A percentile compares a stretch with the other conserved stretches of the same genome.
phyloP scores from a whole-genome alignment of 2,329 filamentous ascomycete species.

The Colletotrichum echinochloae region DNA sequence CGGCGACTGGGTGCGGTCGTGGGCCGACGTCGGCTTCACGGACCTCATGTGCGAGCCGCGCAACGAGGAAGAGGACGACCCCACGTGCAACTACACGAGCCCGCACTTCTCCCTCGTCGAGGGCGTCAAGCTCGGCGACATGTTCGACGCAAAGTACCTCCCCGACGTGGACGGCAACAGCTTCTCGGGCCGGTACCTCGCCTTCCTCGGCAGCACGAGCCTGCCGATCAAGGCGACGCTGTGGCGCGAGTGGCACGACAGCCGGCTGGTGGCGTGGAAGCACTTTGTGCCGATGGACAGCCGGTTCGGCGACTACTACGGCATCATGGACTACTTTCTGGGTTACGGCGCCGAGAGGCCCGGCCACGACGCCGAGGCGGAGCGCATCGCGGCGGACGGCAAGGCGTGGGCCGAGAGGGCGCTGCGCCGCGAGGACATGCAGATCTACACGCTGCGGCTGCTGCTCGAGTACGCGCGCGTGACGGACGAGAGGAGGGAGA shows the following conservation, averaged over 20 bases:
- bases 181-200: constrained; percentile 76
- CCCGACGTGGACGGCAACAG: constrained; percentile 83
- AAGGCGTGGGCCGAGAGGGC: constrained; percentile 77
- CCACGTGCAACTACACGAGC: constrained; percentile 62
- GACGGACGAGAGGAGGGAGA: constrained; percentile 62
- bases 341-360: constrained; percentile 62
- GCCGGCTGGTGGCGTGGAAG: constrained; percentile 78
- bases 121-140: constrained; percentile 60
- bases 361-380: constrained; percentile 68
- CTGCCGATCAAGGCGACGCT: constrained; percentile 83
- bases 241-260: constrained; percentile 85
- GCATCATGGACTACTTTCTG: constrained; percentile 80
- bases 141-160: constrained; percentile 75
- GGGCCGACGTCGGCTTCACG: constrained; percentile 65
- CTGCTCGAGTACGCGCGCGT: constrained; percentile 73
- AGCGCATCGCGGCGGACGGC: constrained; percentile 73
- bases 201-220: constrained; percentile 76
- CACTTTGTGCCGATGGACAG: constrained; percentile 87
- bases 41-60: constrained; percentile 63
- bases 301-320: constrained; percentile 77
- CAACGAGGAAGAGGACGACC: constrained; percentile 49
- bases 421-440: constrained; percentile 78
- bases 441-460: constrained; percentile 75
- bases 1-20: constrained; percentile 61
- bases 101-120: constrained; percentile 56